Evolutionary conservation across 306 rosid species (phyloP).

Genomic region (Prunus dulcis): DNA sequence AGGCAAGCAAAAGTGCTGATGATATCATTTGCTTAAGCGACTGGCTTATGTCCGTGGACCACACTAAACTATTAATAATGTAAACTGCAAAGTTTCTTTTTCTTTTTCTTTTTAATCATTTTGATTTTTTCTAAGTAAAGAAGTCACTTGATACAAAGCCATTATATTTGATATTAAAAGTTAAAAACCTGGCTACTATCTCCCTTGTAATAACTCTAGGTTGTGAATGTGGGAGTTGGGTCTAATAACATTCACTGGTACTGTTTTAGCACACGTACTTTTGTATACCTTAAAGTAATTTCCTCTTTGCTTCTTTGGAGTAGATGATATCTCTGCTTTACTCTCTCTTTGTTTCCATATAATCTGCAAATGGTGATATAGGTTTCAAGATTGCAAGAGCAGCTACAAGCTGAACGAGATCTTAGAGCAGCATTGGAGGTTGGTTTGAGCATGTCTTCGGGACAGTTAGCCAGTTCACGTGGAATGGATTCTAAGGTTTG

Average conservation of each 20-base stretch:
- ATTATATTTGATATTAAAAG: not conserved
- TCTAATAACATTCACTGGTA: not conserved
- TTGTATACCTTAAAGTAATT: not conserved
- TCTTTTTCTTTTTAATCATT: not conserved
- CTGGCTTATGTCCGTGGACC: not conserved
- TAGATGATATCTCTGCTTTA: not conserved
- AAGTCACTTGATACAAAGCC: not conserved
- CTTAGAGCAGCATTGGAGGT: conserved; percentile 99
- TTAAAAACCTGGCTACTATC: not conserved
- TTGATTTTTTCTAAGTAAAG: not conserved
- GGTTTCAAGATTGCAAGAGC: conserved; percentile 99
- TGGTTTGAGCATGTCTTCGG: conserved; percentile 96
- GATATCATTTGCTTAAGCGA: not conserved
- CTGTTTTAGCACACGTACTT: not conserved
- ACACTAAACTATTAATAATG: not conserved
- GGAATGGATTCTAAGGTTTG: conserved; percentile 95
- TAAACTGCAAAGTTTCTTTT: not conserved
- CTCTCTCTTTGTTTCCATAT: not conserved
- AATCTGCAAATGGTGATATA: conserved; percentile 31
- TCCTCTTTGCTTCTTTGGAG: not conserved
- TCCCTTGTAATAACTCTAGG: not conserved
- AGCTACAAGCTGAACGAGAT: conserved; percentile 99
- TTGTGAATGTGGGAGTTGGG: not conserved
- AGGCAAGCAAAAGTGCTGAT: not conserved
- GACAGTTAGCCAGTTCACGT: conserved; percentile 78